A percentile compares a stretch with the other conserved stretches of the same genome.
Conservation (phyloP, 805 yeast species). For the Wickerhamomyces silvicola region DNA sequence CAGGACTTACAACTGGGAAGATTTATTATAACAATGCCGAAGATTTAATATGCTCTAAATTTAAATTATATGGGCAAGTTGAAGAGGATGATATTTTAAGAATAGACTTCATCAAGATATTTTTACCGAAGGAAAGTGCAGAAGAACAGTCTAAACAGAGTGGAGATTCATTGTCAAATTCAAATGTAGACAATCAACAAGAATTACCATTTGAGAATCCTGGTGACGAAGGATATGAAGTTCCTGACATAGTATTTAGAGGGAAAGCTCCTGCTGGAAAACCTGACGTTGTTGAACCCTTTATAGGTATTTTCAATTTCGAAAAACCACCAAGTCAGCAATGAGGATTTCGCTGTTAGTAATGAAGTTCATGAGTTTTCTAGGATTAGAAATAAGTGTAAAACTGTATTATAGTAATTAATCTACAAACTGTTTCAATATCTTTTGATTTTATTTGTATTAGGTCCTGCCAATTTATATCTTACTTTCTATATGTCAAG, state of each 20-base stretch:
- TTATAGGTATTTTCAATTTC: constrained; percentile 48
- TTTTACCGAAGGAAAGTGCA: constrained; percentile 17
- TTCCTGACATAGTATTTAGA: constrained; percentile 42
- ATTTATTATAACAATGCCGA: constrained; percentile 42
- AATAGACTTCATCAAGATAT: constrained; percentile 45
- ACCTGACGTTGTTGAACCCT: constrained; percentile 46
- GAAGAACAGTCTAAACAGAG: constrained; percentile 3
- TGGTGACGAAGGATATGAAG: constrained; percentile 31
- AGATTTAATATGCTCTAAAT: constrained; percentile 40
- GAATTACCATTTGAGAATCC: constrained; percentile 23
- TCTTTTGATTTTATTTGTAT: too few relatives aligned
- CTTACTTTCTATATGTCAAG: neutral
- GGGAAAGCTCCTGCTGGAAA: constrained; percentile 48
- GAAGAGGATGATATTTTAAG: constrained; percentile 41
- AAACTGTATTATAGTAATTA: too few relatives aligned
- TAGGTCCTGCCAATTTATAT: too few relatives aligned
- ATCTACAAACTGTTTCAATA: too few relatives aligned
- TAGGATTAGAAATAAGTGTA: too few relatives aligned
- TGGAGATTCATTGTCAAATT: neutral
- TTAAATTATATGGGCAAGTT: constrained; percentile 41
- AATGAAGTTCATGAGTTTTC: too few relatives aligned
- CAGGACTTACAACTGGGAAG: constrained; percentile 43
- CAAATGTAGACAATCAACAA: constrained; percentile 5
- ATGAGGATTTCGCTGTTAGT: too few relatives aligned
- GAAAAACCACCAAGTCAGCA: constrained; percentile 29